Percentiles rank a stretch among this genome's conserved stretches.
These are phyloP conservation scores for slime mould (Dictyostelium discoideum) DNA, from an alignment of 78 protist genomes.

Conservation along the genomic window DNA sequence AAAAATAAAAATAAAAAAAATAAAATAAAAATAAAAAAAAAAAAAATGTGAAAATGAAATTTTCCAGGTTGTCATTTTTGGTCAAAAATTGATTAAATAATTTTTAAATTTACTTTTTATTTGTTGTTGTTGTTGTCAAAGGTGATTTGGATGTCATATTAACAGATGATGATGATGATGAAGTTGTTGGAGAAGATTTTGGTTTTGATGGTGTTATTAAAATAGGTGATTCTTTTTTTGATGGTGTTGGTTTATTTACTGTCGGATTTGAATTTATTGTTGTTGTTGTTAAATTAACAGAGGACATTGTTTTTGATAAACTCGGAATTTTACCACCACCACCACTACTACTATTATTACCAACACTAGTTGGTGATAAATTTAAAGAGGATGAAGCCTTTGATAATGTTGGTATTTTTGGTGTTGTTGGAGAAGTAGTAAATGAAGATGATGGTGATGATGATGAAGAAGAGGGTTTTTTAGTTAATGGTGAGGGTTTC, in stretches of 20 bases:
- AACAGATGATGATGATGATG: not conserved
- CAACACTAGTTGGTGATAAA: not conserved
- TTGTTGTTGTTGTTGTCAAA: not conserved
- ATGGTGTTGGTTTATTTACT: not conserved
- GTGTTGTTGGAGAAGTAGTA: not conserved
- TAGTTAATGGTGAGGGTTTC: slow-evolving; percentile 1
- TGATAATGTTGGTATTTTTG: not conserved
- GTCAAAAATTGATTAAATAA: too few species aligned
- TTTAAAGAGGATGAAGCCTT: not conserved
- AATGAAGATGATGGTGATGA: not conserved
- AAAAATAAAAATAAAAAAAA: not conserved
- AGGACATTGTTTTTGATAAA: not conserved
- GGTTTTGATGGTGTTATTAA: not conserved
- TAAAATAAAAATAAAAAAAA: not conserved
- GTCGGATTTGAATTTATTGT: not conserved
- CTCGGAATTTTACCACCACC: not conserved
- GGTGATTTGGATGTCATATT: not conserved
- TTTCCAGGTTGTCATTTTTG: not conserved
- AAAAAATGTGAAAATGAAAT: not conserved
- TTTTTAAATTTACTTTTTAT: not conserved
- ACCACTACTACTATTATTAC: not conserved
- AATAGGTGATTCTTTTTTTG: not conserved
- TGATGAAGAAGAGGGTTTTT: not conserved
- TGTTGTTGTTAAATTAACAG: not conserved
- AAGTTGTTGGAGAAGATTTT: not conserved